These are phyloP conservation scores for Candida buenavistaensis DNA, from an alignment of 1,139 yeast genomes.

Conservation along the genomic window DNA sequence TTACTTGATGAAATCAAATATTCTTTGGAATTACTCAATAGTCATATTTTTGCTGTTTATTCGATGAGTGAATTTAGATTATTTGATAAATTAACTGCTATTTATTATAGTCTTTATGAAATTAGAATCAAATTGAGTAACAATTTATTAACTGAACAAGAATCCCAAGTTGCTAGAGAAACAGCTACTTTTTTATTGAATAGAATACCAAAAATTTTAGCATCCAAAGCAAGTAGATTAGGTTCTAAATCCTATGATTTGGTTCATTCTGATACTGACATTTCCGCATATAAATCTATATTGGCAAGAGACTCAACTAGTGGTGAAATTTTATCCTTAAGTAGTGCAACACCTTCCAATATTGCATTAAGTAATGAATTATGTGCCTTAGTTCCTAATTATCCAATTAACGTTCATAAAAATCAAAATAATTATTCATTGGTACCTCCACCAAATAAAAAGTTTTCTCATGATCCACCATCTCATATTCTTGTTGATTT, in stretches of 20 bases:
- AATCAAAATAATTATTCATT: conserved; percentile 34
- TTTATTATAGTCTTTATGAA: conserved; percentile 63
- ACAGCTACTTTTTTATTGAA: conserved; percentile 61
- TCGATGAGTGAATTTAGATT: conserved; percentile 68
- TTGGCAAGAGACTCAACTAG: conserved; percentile 60
- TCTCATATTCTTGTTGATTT: conserved; percentile 82
- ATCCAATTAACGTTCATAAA: conserved; percentile 54
- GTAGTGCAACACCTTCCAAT: conserved; percentile 48
- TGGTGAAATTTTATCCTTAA: conserved; percentile 60
- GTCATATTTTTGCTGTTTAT: conserved; percentile 69
- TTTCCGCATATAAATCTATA: conserved; percentile 74
- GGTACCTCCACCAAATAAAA: conserved; percentile 45
- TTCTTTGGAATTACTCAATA: conserved; percentile 55
- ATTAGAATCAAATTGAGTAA: conserved; percentile 60
- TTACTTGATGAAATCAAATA: conserved; percentile 58
- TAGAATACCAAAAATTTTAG: conserved; percentile 67
- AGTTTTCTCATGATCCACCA: conserved; percentile 56
- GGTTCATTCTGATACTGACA: conserved; percentile 52
- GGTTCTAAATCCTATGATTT: conserved; percentile 40
- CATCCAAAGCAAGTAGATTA: conserved; percentile 44
- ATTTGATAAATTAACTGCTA: conserved; percentile 51
- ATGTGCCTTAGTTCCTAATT: conserved; percentile 72
- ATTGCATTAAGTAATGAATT: conserved; percentile 70
- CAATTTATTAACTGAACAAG: conserved; percentile 60
- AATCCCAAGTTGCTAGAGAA: conserved; percentile 55